A percentile compares a stretch with the other conserved stretches of the same genome.
Conservation (phyloP, 1,139 yeast species). For the Kodamaea alishanica region DNA sequence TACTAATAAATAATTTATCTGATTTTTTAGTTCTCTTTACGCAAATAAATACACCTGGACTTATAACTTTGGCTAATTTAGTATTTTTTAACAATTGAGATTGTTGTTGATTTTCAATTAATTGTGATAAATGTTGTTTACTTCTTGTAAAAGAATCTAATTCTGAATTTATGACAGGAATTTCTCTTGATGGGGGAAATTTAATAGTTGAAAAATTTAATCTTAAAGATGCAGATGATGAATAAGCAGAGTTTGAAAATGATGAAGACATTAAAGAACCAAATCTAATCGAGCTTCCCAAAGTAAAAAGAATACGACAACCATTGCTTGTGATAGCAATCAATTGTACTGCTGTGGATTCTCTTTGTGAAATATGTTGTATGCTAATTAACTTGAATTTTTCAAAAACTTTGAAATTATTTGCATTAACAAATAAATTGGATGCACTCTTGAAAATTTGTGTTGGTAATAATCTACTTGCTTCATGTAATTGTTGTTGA, state of each 20-base stretch:
- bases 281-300: constrained; percentile 32
- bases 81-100: constrained; percentile 46
- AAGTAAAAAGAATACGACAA: constrained; percentile 67
- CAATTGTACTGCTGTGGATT: constrained; percentile 68
- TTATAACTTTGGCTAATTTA: constrained; percentile 51
- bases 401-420: constrained; percentile 41
- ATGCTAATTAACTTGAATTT: constrained; percentile 59
- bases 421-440: constrained; percentile 46
- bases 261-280: constrained; percentile 28
- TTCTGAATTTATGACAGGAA: constrained; percentile 52
- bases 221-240: constrained; percentile 18
- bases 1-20: constrained; percentile 64
- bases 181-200: constrained; percentile 70
- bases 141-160: constrained; percentile 43
- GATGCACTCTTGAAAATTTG: constrained; percentile 58
- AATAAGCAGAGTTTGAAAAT: constrained; percentile 12
- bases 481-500: constrained; percentile 31
- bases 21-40: constrained; percentile 43
- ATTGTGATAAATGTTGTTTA: constrained; percentile 41
- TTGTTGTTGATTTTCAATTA: constrained; percentile 43
- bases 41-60: constrained; percentile 78
- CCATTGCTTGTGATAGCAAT: constrained; percentile 88
- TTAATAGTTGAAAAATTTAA: constrained; percentile 51
- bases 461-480: constrained; percentile 43
- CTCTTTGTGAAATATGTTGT: constrained; percentile 57